Evolutionary conservation across 2,329 filamentous ascomycete species (phyloP).

Genomic region (Plenodomus biglobosus): DNA sequence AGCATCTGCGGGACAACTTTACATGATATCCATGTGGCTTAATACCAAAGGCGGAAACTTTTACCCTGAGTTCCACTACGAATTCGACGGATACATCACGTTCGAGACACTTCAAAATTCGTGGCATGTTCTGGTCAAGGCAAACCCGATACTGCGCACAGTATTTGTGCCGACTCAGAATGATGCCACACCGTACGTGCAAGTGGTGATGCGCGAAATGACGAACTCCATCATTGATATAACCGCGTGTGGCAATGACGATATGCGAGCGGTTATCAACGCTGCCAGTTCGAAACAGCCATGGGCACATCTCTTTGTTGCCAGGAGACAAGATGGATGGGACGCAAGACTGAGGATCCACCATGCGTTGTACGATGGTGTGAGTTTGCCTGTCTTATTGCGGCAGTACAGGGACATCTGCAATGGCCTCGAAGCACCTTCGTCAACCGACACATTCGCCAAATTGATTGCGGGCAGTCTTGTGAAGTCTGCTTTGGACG

Average conservation of each 20-base stretch:
- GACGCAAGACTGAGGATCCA: conserved; percentile 62
- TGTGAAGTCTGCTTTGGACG: conserved; percentile 3
- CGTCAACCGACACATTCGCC: conserved; percentile 38
- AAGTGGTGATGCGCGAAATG: conserved; percentile 58
- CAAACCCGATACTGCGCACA: conserved; percentile 69
- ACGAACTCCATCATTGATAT: conserved; percentile 37
- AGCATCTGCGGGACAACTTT: conserved; percentile 73
- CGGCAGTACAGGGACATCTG: conserved; percentile 53
- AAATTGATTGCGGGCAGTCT: conserved; percentile 44
- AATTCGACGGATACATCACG: conserved; percentile 48
- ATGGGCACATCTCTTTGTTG: conserved; percentile 43
- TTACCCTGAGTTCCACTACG: conserved; percentile 71
- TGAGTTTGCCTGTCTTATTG: conserved; percentile 70
- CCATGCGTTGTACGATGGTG: conserved; percentile 84
- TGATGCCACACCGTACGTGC: conserved; percentile 58
- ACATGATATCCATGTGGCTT: conserved; percentile 79
- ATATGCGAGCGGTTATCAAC: neutral
- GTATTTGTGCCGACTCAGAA: conserved; percentile 59
- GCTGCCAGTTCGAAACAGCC: conserved; percentile 25
- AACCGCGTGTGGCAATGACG: conserved; percentile 18
- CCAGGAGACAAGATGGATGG: conserved; percentile 35
- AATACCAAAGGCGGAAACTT: conserved; percentile 68
- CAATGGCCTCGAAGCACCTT: conserved; percentile 23
- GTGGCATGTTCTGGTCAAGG: conserved; percentile 62
- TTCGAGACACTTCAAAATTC: conserved; percentile 53